Percentiles rank a stretch among this genome's conserved stretches.
Conservation (phyloP, 2,329 filamentous ascomycete genomes). For the Alternaria consortialis region DNA sequence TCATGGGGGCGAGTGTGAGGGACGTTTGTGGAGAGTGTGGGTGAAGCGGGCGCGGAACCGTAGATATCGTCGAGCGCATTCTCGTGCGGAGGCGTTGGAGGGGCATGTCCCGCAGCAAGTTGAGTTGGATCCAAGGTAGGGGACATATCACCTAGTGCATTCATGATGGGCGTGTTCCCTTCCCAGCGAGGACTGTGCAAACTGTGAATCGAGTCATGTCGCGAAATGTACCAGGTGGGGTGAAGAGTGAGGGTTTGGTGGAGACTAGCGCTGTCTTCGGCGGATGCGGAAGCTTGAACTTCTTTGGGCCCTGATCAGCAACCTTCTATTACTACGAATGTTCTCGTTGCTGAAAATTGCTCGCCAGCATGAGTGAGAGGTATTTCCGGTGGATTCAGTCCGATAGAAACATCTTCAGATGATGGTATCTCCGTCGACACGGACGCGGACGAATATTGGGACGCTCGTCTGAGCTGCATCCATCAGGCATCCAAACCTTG, state of each 20-base stretch:
- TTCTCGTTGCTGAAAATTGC: background rate
- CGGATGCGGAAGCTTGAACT: slow-evolving; percentile 30
- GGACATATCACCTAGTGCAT: slow-evolving; percentile 31
- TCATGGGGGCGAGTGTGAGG: slow-evolving; percentile 40
- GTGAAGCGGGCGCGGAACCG: slow-evolving; percentile 55
- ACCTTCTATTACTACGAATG: background rate
- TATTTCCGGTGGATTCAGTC: background rate
- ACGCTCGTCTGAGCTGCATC: background rate
- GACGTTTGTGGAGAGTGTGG: slow-evolving; percentile 26
- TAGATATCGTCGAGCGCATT: slow-evolving; percentile 58
- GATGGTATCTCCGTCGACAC: background rate
- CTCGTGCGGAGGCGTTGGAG: slow-evolving; percentile 46
- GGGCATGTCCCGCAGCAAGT: slow-evolving; percentile 41
- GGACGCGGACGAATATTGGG: background rate
- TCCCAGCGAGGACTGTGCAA: background rate
- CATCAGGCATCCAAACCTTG: background rate
- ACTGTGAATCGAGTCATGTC: slow-evolving; percentile 19
- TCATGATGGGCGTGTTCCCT: slow-evolving; percentile 19
- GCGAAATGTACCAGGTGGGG: slow-evolving; percentile 17
- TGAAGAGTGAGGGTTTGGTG: slow-evolving; percentile 16
- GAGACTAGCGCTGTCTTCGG: slow-evolving; percentile 26
- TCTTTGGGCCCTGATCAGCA: slow-evolving; percentile 12
- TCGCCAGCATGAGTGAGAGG: background rate
- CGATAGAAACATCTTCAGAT: background rate
- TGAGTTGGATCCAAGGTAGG: slow-evolving; percentile 38